These are phyloP conservation scores for Nidularia pulvinata DNA, from an alignment of 768 basidiomycete genomes.

Conservation along the genomic window DNA sequence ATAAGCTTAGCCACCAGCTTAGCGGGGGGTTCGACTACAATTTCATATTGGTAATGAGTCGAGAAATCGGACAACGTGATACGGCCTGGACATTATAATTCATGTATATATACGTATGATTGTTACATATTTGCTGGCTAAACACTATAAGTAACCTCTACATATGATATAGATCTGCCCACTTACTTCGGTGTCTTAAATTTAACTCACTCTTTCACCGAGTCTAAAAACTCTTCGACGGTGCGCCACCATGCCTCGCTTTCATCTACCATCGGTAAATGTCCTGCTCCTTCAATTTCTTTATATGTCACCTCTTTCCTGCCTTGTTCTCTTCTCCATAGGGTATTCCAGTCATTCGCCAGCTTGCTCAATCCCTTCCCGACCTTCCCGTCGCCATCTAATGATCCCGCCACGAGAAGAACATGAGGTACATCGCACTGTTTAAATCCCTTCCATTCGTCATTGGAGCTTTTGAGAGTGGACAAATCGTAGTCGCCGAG, in stretches of 20 bases:
- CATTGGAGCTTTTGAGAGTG: constrained; percentile 9
- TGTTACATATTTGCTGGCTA: too few relatives aligned
- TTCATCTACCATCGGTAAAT: constrained; percentile 54
- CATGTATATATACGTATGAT: too few relatives aligned
- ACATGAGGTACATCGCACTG: constrained; percentile 19
- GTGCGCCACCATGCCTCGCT: constrained; percentile 36
- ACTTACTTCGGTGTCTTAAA: not conserved
- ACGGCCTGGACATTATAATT: too few relatives aligned
- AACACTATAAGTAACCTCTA: too few relatives aligned
- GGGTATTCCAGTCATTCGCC: constrained; percentile 26
- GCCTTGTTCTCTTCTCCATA: constrained; percentile 7
- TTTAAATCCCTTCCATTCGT: too few relatives aligned
- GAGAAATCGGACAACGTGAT: too few relatives aligned
- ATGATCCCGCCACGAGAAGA: constrained; percentile 42
- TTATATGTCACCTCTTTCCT: constrained; percentile 16
- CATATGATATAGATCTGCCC: not conserved
- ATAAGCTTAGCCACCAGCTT: too few relatives aligned
- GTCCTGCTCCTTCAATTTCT: constrained; percentile 36
- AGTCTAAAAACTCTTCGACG: constrained; percentile 10
- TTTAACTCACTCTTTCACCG: not conserved
- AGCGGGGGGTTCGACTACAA: too few relatives aligned
- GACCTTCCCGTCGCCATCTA: constrained; percentile 50
- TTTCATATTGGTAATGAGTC: too few relatives aligned
- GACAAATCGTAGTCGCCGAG: constrained; percentile 43
- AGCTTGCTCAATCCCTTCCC: constrained; percentile 32